Evolutionary conservation across 31 red algal genomes (phyloP), one percentile per base, ranked within the genome.

Genomic region (Endocladia muricata): DNA sequence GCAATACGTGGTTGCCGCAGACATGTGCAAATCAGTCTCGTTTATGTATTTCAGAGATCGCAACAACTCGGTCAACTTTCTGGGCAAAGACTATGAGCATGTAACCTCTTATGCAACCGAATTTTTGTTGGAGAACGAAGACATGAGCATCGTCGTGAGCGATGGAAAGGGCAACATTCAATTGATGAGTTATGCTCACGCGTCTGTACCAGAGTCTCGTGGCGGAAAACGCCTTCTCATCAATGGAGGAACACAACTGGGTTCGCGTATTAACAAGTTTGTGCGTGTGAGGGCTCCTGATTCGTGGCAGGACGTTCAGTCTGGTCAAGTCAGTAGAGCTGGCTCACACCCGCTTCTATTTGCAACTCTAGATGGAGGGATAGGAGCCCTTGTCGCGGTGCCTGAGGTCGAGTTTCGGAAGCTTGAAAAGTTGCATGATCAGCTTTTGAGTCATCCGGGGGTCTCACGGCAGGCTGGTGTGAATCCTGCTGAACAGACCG

Each of bases 41-140:
- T 93, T 99, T 47, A 91, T 93, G 70, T 95, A 90, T 30, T 99
- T 94, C 79, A 72, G 96, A 32, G 83, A 94, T 6, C 68, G 96
- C 25, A 99, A 99, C 61, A 94, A 92, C 68, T 91, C 86, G 28
- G 88, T 95, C 29, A 99, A 99, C 68, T 99, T 99, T 87, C 88
- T 99, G 22, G 93, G 88, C 30, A 81, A 89, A 49, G 96, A 95
- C 43, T 91, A 90, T 58, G 88, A 91, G 54, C 88, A 78, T 36
- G 81, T 91, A 30, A 73, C 86, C 19, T 82, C 81, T 9, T 86
- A 90, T 28, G 89, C 88, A 47, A 62, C 88, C 3, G 96, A 99
- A 40, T 99, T 94, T 83, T 56, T 99, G 0, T 69, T 99, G 2
- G 76, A 82, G 39, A 86, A 90, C 37, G 92, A 85, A 13, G 65